phyloP scores from a whole-genome alignment of 192 early-diverging fungal genomes.

The Linnemannia exigua region DNA sequence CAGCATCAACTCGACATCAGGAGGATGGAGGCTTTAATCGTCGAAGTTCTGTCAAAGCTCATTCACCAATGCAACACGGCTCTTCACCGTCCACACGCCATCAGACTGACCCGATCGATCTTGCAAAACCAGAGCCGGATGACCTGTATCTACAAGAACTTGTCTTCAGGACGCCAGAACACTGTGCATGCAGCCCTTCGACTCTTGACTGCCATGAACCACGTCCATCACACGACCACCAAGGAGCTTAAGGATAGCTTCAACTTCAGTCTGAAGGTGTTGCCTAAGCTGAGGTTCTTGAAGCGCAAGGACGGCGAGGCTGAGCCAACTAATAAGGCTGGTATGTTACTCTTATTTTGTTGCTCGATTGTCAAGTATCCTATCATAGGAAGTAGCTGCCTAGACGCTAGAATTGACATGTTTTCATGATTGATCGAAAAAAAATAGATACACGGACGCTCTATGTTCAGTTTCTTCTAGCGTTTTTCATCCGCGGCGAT shows the following conservation, averaged over 20 bases:
- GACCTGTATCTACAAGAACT: conserved; percentile 71
- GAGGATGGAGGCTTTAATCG: conserved; percentile 70
- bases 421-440: neutral
- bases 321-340: conserved; percentile 50
- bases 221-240: conserved; percentile 66
- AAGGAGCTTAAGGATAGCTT: conserved; percentile 79
- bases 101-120: conserved; percentile 62
- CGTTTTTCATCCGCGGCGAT: conserved; percentile 83
- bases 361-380: neutral
- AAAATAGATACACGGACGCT: conserved; percentile 75
- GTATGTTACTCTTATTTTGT: conserved; percentile 2
- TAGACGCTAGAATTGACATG: neutral
- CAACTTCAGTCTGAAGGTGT: conserved; percentile 79
- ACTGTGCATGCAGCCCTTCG: conserved; percentile 73
- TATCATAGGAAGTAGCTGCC: neutral
- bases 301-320: conserved; percentile 58
- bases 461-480: conserved; percentile 83
- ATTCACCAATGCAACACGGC: conserved; percentile 64
- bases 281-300: conserved; percentile 33
- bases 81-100: conserved; percentile 47
- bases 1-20: conserved; percentile 69
- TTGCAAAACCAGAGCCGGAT: conserved; percentile 77
- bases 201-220: conserved; percentile 74
- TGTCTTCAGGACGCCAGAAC: conserved; percentile 70
- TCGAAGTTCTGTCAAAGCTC: conserved; percentile 72